These are phyloP conservation scores for Brasenia schreberi DNA, from an alignment of 164 flowering plant genomes.

Conservation along the genomic window DNA sequence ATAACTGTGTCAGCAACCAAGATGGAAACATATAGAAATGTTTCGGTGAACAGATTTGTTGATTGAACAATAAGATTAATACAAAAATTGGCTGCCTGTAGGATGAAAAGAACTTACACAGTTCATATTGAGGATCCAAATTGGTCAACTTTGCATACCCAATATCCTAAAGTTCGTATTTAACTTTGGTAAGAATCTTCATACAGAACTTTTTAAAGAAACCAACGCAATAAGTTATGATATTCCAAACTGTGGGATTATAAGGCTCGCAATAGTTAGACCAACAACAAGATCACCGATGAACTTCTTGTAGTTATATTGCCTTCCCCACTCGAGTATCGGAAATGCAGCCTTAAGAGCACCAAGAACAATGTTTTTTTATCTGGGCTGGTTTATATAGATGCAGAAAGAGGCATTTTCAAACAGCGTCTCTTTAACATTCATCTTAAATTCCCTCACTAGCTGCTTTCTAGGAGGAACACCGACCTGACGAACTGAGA, in stretches of 20 bases:
- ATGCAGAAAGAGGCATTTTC: constrained; percentile 64
- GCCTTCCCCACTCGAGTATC: constrained; percentile 53
- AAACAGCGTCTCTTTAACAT: constrained; percentile 56
- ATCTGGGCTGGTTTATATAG: constrained; percentile 55
- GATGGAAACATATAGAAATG: background rate
- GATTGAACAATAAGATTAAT: background rate
- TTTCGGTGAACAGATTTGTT: too few species aligned
- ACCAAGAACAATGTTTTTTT: constrained; percentile 39
- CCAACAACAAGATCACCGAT: constrained; percentile 69
- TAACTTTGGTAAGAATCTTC: background rate
- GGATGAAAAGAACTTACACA: constrained; percentile 36
- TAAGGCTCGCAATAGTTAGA: constrained; percentile 77
- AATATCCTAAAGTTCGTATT: constrained; percentile 35
- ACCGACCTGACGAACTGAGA: constrained; percentile 48
- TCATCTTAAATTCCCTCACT: constrained; percentile 29
- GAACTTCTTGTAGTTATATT: constrained; percentile 36
- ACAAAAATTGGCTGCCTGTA: background rate
- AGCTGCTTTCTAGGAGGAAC: constrained; percentile 47
- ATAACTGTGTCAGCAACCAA: background rate
- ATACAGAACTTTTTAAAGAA: background rate
- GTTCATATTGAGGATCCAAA: constrained; percentile 49
- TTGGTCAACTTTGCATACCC: constrained; percentile 65
- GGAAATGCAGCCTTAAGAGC: constrained; percentile 61
- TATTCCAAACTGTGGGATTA: constrained; percentile 68
- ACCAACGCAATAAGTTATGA: background rate